Evolutionary conservation across 140 eudicot genomes (phyloP).

Genomic region (Bidens hawaiensis): DNA sequence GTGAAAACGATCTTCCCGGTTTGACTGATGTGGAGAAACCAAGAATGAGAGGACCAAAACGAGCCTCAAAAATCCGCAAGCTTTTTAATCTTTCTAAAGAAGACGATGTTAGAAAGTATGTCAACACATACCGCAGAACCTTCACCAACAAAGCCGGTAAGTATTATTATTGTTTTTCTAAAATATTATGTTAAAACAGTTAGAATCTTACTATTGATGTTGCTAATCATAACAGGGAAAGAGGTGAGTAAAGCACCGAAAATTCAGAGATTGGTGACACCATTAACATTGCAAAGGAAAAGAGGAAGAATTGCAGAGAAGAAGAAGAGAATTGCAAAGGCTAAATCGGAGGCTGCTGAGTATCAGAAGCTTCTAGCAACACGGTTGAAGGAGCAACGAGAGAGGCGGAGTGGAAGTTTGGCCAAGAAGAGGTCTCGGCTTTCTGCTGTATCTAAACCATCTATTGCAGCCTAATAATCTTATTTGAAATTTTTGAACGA

Average conservation of each 20-base stretch:
- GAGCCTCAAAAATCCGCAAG: slow-evolving; percentile 65
- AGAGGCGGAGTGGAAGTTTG: slow-evolving; percentile 57
- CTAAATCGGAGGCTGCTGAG: slow-evolving; percentile 58
- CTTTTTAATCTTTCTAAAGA: slow-evolving; percentile 64
- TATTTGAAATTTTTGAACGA: neutral
- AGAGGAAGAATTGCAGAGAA: slow-evolving; percentile 61
- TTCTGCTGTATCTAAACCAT: slow-evolving; percentile 56
- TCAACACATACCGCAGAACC: slow-evolving; percentile 60
- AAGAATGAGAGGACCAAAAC: slow-evolving; percentile 73
- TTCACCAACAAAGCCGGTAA: slow-evolving; percentile 59
- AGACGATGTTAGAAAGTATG: slow-evolving; percentile 70
- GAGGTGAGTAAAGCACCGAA: slow-evolving; percentile 59
- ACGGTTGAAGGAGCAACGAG: slow-evolving; percentile 65
- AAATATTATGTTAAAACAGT: neutral
- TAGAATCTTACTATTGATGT: neutral
- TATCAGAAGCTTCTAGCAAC: slow-evolving; percentile 59
- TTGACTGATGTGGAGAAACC: slow-evolving; percentile 71
- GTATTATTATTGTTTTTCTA: neutral
- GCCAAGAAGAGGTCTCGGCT: slow-evolving; percentile 55
- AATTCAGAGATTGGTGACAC: slow-evolving; percentile 62
- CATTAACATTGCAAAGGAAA: slow-evolving; percentile 62
- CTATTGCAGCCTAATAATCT: slow-evolving; percentile 20
- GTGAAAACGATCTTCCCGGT: slow-evolving; percentile 68
- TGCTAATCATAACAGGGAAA: slow-evolving; percentile 33
- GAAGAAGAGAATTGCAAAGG: slow-evolving; percentile 65